Conservation (phyloP, 225 moss, liverwort and hornwort species). For the Neckera pumila region DNA sequence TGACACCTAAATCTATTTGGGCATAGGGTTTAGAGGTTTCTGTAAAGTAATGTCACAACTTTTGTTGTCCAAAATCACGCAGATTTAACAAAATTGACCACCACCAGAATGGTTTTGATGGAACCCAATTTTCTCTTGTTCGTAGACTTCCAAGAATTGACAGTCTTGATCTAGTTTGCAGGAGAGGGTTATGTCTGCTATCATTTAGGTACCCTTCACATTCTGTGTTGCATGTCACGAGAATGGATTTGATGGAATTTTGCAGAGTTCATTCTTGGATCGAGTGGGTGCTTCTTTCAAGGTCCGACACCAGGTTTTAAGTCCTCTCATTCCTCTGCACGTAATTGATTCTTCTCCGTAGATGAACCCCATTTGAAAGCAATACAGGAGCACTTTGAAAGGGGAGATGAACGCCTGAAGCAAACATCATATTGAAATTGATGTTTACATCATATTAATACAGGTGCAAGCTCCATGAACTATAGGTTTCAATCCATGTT, state of each 20-base stretch:
- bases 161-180: neutral
- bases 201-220: neutral
- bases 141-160: neutral
- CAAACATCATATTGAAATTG: neutral
- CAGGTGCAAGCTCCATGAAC: neutral
- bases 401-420: neutral
- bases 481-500: neutral
- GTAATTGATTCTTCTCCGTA: neutral
- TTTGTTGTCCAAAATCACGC: neutral
- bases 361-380: neutral
- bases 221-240: neutral
- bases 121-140: neutral
- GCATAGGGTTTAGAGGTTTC: neutral
- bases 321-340: neutral
- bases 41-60: neutral
- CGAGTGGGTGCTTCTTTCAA: conserved; percentile 16
- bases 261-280: conserved; percentile 24
- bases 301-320: neutral
- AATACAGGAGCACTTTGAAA: neutral
- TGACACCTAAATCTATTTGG: neutral
- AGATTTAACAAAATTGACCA: neutral
- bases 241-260: neutral
- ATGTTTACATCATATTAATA: neutral
- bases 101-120: neutral
- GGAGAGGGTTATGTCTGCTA: neutral